phyloP scores from a whole-genome alignment of 441 rosid species.

The Mallotus japonicus region DNA sequence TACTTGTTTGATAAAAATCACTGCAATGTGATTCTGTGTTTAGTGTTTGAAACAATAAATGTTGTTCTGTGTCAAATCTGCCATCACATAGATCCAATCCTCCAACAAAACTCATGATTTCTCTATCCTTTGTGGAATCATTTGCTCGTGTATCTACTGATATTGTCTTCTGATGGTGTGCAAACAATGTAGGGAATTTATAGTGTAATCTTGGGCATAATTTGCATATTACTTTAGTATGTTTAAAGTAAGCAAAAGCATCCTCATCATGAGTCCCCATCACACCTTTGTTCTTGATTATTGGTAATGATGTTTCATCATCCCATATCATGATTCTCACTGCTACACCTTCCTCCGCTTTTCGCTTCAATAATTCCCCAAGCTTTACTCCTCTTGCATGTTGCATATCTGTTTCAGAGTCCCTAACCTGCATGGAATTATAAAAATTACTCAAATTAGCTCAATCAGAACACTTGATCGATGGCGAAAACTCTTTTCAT shows the following conservation, averaged over 20 bases:
- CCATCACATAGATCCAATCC: conserved; percentile 85
- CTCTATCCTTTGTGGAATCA: conserved; percentile 38
- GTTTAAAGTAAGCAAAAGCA: conserved; percentile 60
- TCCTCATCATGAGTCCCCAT: conserved; percentile 82
- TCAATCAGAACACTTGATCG: too few relatives aligned
- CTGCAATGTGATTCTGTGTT: conserved; percentile 37
- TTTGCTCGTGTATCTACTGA: conserved; percentile 50
- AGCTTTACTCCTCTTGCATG: conserved; percentile 63
- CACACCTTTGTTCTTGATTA: conserved; percentile 76
- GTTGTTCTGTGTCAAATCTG: conserved; percentile 76
- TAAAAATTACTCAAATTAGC: neutral
- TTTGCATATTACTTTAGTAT: conserved; percentile 66
- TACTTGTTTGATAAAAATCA: conserved; percentile 74
- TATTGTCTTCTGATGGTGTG: conserved; percentile 88
- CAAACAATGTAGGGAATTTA: conserved; percentile 70
- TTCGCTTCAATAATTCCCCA: conserved; percentile 64
- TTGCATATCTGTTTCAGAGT: conserved; percentile 56
- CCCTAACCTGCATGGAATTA: conserved; percentile 46
- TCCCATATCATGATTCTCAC: conserved; percentile 88
- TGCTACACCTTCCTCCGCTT: conserved; percentile 80
- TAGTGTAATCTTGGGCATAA: conserved; percentile 69
- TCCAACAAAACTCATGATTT: conserved; percentile 77
- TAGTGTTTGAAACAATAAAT: conserved; percentile 67
- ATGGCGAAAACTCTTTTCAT: too few relatives aligned
- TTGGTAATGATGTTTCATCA: conserved; percentile 73